Evolutionary conservation across 2,329 filamentous ascomycete species (phyloP).

Genomic region (Scedosporium boydii): DNA sequence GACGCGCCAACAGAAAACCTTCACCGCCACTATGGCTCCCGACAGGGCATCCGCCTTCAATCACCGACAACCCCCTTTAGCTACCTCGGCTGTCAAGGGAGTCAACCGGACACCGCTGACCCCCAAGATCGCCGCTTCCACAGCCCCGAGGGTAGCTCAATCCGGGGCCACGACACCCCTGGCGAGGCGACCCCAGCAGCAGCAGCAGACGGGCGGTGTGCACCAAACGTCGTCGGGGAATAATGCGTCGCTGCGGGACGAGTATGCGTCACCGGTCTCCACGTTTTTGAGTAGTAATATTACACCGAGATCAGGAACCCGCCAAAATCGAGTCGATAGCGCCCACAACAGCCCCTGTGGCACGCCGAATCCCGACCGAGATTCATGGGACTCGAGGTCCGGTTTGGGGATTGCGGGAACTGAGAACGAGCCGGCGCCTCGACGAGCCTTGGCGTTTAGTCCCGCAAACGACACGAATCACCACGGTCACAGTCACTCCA

Average conservation of each 20-base stretch:
- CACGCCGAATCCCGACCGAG: constrained; percentile 41
- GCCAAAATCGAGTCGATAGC: constrained; percentile 64
- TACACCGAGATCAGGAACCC: constrained; percentile 68
- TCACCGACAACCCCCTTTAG: constrained; percentile 61
- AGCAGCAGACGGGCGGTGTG: neutral
- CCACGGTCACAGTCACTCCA: constrained; percentile 12
- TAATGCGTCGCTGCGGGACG: constrained; percentile 27
- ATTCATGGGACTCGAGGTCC: neutral
- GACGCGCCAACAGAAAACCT: constrained; percentile 7
- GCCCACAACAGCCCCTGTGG: constrained; percentile 54
- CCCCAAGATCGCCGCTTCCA: constrained; percentile 41
- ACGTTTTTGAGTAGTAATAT: constrained; percentile 56
- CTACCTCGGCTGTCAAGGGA: constrained; percentile 48
- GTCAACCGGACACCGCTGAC: constrained; percentile 39
- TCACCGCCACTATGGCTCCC: constrained; percentile 28
- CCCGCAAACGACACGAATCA: constrained; percentile 24
- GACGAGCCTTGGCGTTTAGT: constrained; percentile 28
- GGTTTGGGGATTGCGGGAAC: neutral
- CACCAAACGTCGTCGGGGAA: neutral
- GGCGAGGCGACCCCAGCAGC: constrained; percentile 19
- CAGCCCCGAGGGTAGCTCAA: constrained; percentile 23
- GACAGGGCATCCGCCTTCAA: constrained; percentile 39
- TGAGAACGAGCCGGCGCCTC: neutral
- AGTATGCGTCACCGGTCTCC: constrained; percentile 41
- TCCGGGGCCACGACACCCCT: constrained; percentile 26